Conservation (phyloP, 192 early-diverging fungal genomes). For the Coemansia sp. region DNA sequence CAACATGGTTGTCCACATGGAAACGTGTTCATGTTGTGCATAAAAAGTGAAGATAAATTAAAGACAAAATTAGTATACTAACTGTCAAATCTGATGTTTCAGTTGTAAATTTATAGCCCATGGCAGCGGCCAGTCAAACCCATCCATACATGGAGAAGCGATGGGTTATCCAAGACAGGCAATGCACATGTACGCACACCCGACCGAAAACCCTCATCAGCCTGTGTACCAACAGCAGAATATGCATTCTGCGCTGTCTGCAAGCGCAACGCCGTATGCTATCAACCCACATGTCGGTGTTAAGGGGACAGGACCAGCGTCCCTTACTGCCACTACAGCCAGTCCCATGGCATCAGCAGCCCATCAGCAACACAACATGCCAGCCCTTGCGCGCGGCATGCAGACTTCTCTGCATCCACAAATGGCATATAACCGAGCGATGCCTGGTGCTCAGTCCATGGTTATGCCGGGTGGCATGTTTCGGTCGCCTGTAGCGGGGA, state of each 20-base stretch:
- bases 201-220: neutral
- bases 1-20: neutral
- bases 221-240: constrained; percentile 3
- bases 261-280: constrained; percentile 3
- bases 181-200: neutral
- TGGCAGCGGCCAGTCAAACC: neutral
- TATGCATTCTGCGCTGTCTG: constrained; percentile 2
- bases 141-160: neutral
- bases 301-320: neutral
- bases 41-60: neutral
- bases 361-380: neutral
- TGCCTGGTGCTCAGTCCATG: constrained; percentile 1
- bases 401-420: constrained; percentile 14
- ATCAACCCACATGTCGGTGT: neutral
- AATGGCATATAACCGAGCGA: constrained; percentile 17
- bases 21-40: neutral
- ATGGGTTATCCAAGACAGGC: constrained; percentile 3
- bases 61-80: neutral
- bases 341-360: neutral
- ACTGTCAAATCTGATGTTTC: neutral
- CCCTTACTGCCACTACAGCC: neutral
- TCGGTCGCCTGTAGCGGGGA: constrained; percentile 8
- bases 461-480: constrained; percentile 1
- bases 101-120: neutral
- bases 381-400: neutral